A percentile compares a stretch with the other conserved stretches of the same genome.
Evolutionary conservation across 1,284 basidiomycete species (phyloP).

Genomic region (Peniophora sp.): DNA sequence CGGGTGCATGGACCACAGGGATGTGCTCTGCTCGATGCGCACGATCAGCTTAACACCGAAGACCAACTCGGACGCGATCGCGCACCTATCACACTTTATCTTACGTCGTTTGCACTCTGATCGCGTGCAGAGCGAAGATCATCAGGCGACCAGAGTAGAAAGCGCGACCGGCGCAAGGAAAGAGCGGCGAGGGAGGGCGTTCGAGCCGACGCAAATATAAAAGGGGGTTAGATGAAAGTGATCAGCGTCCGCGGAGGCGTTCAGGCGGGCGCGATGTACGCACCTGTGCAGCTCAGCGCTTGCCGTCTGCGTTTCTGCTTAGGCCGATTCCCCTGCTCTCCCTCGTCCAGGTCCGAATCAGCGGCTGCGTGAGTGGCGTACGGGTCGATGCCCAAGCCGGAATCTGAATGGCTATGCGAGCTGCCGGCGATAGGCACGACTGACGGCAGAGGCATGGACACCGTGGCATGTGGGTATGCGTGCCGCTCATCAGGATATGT

Average conservation of each 20-base stretch:
- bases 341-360: conserved; percentile 44
- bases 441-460: background rate
- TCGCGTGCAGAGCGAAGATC: conserved; percentile 10
- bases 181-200: background rate
- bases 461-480: background rate
- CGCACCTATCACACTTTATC: conserved; percentile 54
- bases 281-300: conserved; percentile 72
- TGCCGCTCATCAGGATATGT: conserved; percentile 9
- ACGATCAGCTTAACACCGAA: conserved; percentile 6
- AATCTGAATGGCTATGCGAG: conserved; percentile 1
- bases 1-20: conserved; percentile 50
- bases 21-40: conserved; percentile 29
- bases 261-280: conserved; percentile 19
- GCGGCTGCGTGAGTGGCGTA: conserved; percentile 15
- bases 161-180: conserved; percentile 2
- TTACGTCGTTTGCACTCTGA: conserved; percentile 53
- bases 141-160: conserved; percentile 2
- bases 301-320: conserved; percentile 72
- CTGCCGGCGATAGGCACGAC: background rate
- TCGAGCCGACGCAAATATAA: background rate
- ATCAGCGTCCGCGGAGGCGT: background rate
- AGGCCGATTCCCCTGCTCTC: conserved; percentile 36
- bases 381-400: conserved; percentile 3
- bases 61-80: background rate
- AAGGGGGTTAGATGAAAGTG: background rate